Evolutionary conservation across 2,329 filamentous ascomycete species (phyloP), one percentile per base, ranked within the genome.

Genomic region (Epichloe elymi): DNA sequence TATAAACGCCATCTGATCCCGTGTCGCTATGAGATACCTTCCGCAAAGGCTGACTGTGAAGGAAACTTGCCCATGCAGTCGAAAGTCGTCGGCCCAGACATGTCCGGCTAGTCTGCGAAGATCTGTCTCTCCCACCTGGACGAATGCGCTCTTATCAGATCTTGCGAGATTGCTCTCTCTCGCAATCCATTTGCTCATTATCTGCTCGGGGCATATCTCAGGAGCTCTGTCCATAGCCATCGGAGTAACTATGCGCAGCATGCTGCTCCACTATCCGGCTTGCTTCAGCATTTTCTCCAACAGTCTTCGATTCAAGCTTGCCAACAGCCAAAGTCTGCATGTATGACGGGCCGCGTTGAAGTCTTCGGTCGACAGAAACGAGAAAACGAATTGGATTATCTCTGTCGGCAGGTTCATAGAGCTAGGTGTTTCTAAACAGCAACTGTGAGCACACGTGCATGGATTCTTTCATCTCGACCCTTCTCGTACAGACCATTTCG

Each of bases 331-430:
- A 37, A 65, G 63, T 44, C 74, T 73, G 58, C 80, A 85, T 17
- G 74, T 74, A 54, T 78, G 74, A 17, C 81, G 72, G 15, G 80
- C 79, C 50, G 76, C 70, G 57, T 85, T 75, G 60, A 83, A 85
- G 56, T 72, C 68, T 10, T 51, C 44, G 0, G 68, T 69, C 4
- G 54, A 44, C 5, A 72, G 61, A 7, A 60, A 53, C 12, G 39
- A 43, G 52, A 66, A 69, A 11, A 72, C 62, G 5, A 67, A 57
- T 17, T 67, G 63, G 2, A 70, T 45, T 6, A 69, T 67, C 53
- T 73, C 70, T 12, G 62, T 59, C 4, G 62, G 61, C 12, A 67
- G 17, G 55, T 60, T 56, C 58, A 64, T 64, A 7, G 61, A 54
- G 19, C 46, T 45, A n/a, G 60, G 51, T 30, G 26, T 49, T 56